Percentiles rank a stretch among this genome's conserved stretches.
Evolutionary conservation across 257 asterid genomes (phyloP).

Genomic region (Przewalskia tangutica): DNA sequence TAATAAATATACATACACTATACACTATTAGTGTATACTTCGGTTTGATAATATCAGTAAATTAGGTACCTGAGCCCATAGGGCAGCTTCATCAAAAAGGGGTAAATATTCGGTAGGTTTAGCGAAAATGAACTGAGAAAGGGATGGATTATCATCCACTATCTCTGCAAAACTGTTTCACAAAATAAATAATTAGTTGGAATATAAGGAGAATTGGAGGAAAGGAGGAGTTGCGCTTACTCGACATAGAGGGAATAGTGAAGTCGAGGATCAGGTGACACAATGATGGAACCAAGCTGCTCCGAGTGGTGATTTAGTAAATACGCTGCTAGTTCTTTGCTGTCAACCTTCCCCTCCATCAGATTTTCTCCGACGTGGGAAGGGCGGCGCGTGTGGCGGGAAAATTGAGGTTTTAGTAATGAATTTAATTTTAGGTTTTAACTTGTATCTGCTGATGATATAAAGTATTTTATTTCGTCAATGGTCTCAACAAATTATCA

Average conservation of each 20-base stretch:
- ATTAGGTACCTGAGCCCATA: slow-evolving; percentile 72
- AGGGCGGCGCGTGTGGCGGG: not conserved
- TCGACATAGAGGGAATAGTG: slow-evolving; percentile 74
- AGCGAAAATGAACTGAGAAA: slow-evolving; percentile 66
- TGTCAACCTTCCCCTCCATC: slow-evolving; percentile 31
- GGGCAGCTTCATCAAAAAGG: slow-evolving; percentile 64
- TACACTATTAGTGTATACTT: too few species aligned
- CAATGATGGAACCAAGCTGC: slow-evolving; percentile 49
- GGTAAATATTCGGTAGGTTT: slow-evolving; percentile 60
- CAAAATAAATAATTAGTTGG: not conserved
- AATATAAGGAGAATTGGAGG: not conserved
- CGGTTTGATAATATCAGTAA: too few species aligned
- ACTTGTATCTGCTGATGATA: not conserved
- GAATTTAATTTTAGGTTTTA: not conserved
- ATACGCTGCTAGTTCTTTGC: slow-evolving; percentile 65
- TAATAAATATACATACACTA: too few species aligned
- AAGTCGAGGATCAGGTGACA: slow-evolving; percentile 69
- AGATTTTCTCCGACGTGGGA: not conserved
- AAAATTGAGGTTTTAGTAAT: not conserved
- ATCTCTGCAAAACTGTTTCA: slow-evolving; percentile 65
- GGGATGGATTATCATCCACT: slow-evolving; percentile 61
- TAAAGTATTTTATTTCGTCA: too few species aligned
- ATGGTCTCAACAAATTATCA: not conserved
- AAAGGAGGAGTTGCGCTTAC: slow-evolving; percentile 25
- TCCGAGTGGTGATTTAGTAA: slow-evolving; percentile 42